Conservation (phyloP, 768 basidiomycete genomes). For the Suillus bovinus region DNA sequence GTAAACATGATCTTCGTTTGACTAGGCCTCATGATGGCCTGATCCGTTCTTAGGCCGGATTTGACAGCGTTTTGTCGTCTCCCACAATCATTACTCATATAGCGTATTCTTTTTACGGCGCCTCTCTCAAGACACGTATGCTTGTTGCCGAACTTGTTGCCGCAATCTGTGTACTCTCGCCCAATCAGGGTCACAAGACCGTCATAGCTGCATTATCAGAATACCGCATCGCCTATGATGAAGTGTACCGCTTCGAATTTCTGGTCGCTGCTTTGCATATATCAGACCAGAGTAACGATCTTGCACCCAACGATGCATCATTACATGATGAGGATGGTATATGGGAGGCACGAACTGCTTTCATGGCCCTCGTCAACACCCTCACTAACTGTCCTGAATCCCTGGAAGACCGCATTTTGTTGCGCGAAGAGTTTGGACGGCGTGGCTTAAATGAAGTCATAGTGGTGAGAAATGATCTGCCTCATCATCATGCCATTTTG, state of each 20-base stretch:
- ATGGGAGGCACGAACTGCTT: conserved; percentile 81
- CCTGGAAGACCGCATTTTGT: conserved; percentile 73
- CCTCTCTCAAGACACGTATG: conserved; percentile 68
- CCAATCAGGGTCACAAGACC: conserved; percentile 67
- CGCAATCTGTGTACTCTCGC: conserved; percentile 76
- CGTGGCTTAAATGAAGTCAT: conserved; percentile 83
- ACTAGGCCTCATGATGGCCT: not conserved
- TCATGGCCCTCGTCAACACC: conserved; percentile 80
- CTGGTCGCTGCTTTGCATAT: conserved; percentile 64
- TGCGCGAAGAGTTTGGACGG: conserved; percentile 82
- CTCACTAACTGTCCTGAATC: conserved; percentile 73
- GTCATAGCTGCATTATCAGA: conserved; percentile 83
- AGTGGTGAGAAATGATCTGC: conserved; percentile 54
- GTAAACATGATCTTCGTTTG: conserved; percentile 43
- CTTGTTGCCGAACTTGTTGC: conserved; percentile 78
- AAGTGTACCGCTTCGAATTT: conserved; percentile 78
- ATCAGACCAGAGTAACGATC: conserved; percentile 44
- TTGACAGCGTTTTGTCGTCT: conserved; percentile 61
- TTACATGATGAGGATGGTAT: conserved; percentile 57
- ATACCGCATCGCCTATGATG: conserved; percentile 67
- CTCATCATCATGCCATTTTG: not conserved
- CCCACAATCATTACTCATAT: conserved; percentile 72
- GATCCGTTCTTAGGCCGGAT: conserved; percentile 57
- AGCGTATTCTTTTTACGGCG: conserved; percentile 64
- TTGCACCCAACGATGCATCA: conserved; percentile 30